These are phyloP conservation scores for Neurospora africana DNA, from an alignment of 495 filamentous ascomycete species.

Conservation along the genomic window DNA sequence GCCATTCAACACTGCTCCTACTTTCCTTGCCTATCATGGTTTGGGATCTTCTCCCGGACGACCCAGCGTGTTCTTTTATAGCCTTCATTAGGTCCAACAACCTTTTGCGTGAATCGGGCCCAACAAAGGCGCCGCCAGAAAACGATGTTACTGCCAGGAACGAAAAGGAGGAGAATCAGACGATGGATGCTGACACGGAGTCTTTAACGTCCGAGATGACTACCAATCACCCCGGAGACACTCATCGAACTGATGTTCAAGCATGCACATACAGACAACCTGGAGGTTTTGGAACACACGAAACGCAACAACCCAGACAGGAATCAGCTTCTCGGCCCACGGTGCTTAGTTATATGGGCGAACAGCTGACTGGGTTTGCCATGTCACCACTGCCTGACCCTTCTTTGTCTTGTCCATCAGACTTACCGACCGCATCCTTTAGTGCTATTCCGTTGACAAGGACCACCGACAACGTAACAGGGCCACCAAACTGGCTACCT, in stretches of 20 bases:
- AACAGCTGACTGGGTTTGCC: background rate
- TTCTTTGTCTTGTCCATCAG: background rate
- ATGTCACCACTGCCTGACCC: background rate
- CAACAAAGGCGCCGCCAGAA: background rate
- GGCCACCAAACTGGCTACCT: background rate
- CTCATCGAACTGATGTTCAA: background rate
- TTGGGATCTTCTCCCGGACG: slow-evolving; percentile 42
- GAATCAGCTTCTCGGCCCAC: background rate
- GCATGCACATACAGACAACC: background rate
- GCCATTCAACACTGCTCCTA: slow-evolving; percentile 39
- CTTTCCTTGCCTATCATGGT: slow-evolving; percentile 41
- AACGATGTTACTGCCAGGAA: background rate
- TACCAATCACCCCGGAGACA: background rate
- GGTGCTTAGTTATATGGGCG: background rate
- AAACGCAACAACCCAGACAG: background rate
- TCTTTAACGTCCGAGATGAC: slow-evolving; percentile 17
- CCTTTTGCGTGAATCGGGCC: slow-evolving; percentile 10
- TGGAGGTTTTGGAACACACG: background rate
- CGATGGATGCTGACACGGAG: slow-evolving; percentile 14
- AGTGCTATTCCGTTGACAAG: background rate
- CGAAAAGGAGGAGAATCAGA: background rate
- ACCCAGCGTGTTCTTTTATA: slow-evolving; percentile 41
- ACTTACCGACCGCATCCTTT: background rate
- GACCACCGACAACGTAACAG: background rate
- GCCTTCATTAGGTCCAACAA: slow-evolving; percentile 42